Evolutionary conservation across 1,284 basidiomycete species (phyloP), one percentile per base, ranked within the genome.

Genomic region (Baeospora myosura): DNA sequence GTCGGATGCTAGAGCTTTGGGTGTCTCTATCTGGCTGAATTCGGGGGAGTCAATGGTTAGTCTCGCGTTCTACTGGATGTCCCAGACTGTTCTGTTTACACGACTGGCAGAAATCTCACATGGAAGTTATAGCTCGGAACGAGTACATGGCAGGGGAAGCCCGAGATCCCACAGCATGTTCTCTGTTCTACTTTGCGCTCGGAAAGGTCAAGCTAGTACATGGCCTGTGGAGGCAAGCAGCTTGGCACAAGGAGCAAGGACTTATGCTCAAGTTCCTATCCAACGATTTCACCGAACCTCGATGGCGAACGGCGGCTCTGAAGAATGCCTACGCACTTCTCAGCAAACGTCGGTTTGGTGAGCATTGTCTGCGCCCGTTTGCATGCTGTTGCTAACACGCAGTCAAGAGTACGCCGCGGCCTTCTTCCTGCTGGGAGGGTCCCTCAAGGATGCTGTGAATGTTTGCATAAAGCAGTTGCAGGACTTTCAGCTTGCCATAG

Each of bases 301-400:
- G 92, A 14, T 98, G 95, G 95, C 81, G 80, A 49, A 91, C 88
- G 11, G 94, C 94, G 0, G 95, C 96, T 1, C 65, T 88, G 46
- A 99, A 98, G 71, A 99, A 99, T 58, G 96, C 96, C 1, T 98
- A 87, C 63, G 91, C 91, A 1, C 66, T 99, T 28, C 62, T 98
- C 46, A 78, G 89, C 57, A 96, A 94, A 64, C 87, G 84, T 49
- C 78, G 93, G n/a, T 96, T 88, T 55, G 86, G 92, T 93, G 43
- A 45, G 80, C 4, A n/a, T n/a, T 26, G 26, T 38, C 31, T 12
- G 21, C 33, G 17, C 20, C 12, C 21, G 18, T 14, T 6, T 17
- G 10, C 38, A n/a, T 21, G 12, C 3, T 40, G 23, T 4, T 30
- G 23, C 17, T 45, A 29, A 12, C 40, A 29, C 16, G 42, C 12